phyloP scores from a whole-genome alignment of 2,329 filamentous ascomycete genomes.

The Ceratocystiopsis sp. region DNA sequence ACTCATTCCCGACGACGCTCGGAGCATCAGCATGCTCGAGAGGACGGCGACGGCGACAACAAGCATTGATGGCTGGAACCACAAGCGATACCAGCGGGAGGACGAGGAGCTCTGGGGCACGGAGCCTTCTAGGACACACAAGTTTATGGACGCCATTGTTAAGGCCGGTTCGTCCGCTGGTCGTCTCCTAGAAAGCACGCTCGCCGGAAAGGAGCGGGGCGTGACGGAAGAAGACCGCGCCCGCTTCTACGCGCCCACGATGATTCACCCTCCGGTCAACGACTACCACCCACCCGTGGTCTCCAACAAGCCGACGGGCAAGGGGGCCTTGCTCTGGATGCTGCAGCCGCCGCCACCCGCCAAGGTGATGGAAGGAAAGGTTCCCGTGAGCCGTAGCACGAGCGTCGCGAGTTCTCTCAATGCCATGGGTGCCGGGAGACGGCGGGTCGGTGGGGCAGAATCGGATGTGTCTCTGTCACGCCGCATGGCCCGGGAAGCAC shows the following conservation, averaged over 20 bases:
- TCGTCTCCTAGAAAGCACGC: constrained; percentile 32
- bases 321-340: constrained; percentile 73
- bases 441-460: background rate
- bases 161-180: constrained; percentile 40
- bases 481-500: constrained; percentile 6
- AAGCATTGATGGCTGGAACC: constrained; percentile 50
- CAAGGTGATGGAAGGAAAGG: constrained; percentile 79
- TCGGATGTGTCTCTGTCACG: constrained; percentile 7
- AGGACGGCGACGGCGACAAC: constrained; percentile 15
- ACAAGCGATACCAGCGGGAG: constrained; percentile 64
- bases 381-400: constrained; percentile 45
- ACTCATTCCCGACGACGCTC: constrained; percentile 29
- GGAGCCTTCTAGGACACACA: constrained; percentile 36
- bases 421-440: constrained; percentile 15
- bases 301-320: constrained; percentile 52
- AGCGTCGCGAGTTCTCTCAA: constrained; percentile 38
- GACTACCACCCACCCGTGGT: constrained; percentile 76
- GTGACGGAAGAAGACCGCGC: constrained; percentile 32
- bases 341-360: constrained; percentile 79
- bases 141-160: constrained; percentile 39
- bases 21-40: constrained; percentile 21
- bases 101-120: constrained; percentile 73
- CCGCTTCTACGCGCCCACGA: constrained; percentile 39
- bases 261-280: constrained; percentile 57
- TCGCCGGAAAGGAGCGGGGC: constrained; percentile 28